Conservation (phyloP, 805 yeast genomes). For the Cyberlindnera maritima region DNA sequence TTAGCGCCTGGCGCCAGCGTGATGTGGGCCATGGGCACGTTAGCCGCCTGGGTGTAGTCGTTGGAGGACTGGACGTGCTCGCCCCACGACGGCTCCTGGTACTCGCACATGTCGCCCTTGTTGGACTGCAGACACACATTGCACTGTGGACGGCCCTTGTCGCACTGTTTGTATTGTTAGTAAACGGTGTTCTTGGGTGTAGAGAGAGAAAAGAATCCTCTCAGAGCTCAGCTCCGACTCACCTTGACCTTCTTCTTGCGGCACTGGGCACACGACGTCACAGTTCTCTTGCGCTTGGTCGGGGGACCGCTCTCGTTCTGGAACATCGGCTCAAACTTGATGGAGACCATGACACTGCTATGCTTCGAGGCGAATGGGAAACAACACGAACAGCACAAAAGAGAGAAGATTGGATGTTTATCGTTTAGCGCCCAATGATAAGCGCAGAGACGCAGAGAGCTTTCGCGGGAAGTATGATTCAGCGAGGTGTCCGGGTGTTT, state of each 20-base stretch:
- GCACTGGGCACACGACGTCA: conserved; percentile 27
- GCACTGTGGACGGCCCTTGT: conserved; percentile 50
- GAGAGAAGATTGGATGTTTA: neutral
- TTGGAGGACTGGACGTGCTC: conserved; percentile 31
- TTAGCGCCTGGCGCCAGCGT: neutral
- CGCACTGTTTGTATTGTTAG: conserved; percentile 29
- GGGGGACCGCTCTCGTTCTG: conserved; percentile 18
- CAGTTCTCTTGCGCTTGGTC: conserved; percentile 23
- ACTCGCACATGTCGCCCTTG: conserved; percentile 45
- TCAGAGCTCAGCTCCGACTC: no score
- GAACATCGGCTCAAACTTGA: conserved; percentile 2
- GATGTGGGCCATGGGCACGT: conserved; percentile 27
- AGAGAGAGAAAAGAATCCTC: neutral
- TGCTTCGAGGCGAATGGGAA: neutral
- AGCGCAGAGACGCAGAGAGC: conserved; percentile 2
- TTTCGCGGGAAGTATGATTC: neutral
- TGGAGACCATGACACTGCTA: neutral
- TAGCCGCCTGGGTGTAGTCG: conserved; percentile 24
- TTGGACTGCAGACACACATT: conserved; percentile 49
- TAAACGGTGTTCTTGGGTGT: neutral
- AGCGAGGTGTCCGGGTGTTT: conserved; percentile 1
- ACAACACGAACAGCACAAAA: neutral
- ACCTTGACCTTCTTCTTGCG: conserved; percentile 25
- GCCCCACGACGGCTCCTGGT: conserved; percentile 58
- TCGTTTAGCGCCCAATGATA: neutral